Conservation (phyloP, 2,329 filamentous ascomycete species). For the Ophidiomyces ophidiicola region DNA sequence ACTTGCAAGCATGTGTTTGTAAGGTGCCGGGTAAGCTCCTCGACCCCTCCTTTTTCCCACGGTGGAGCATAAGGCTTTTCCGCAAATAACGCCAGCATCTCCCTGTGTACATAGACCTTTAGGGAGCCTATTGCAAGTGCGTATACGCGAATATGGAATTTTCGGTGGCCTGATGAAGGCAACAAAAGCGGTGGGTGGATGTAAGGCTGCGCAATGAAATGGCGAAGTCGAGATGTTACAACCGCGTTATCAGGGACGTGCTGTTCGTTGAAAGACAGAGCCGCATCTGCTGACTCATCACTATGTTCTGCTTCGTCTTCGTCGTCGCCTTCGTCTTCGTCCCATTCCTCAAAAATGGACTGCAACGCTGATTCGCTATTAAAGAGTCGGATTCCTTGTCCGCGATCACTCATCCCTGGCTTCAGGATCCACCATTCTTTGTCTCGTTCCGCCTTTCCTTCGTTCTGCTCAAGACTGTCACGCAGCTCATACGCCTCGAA, state of each 20-base stretch:
- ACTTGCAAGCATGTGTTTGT: slow-evolving; percentile 92
- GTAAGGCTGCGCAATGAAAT: slow-evolving; percentile 93
- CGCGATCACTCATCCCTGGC: slow-evolving; percentile 92
- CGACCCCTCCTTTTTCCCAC: slow-evolving; percentile 27
- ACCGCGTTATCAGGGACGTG: slow-evolving; percentile 40
- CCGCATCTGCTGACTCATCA: slow-evolving; percentile 21
- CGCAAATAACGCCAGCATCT: slow-evolving; percentile 90
- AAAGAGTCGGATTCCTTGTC: slow-evolving; percentile 85
- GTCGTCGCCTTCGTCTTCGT: slow-evolving; percentile 53
- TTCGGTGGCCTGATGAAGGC: slow-evolving; percentile 50
- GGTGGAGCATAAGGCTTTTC: slow-evolving; percentile 59
- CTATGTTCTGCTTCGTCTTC: slow-evolving; percentile 48
- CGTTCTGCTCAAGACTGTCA: slow-evolving; percentile 63
- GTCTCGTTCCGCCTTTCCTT: slow-evolving; percentile 47
- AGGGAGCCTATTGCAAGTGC: slow-evolving; percentile 70
- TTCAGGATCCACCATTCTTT: slow-evolving; percentile 96
- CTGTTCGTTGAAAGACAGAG: slow-evolving; percentile 5
- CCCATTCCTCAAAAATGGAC: slow-evolving; percentile 83
- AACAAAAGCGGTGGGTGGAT: slow-evolving; percentile 77
- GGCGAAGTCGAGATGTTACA: slow-evolving; percentile 78
- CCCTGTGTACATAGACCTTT: slow-evolving; percentile 70
- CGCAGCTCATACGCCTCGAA: slow-evolving; percentile 80
- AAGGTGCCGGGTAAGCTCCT: slow-evolving; percentile 61
- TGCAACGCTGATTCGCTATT: slow-evolving; percentile 73
- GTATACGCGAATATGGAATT: slow-evolving; percentile 93